A percentile compares a stretch with the other conserved stretches of the same genome.
These are phyloP conservation scores for Amniculicola lignicola DNA, from an alignment of 495 filamentous ascomycete genomes.

Conservation along the genomic window DNA sequence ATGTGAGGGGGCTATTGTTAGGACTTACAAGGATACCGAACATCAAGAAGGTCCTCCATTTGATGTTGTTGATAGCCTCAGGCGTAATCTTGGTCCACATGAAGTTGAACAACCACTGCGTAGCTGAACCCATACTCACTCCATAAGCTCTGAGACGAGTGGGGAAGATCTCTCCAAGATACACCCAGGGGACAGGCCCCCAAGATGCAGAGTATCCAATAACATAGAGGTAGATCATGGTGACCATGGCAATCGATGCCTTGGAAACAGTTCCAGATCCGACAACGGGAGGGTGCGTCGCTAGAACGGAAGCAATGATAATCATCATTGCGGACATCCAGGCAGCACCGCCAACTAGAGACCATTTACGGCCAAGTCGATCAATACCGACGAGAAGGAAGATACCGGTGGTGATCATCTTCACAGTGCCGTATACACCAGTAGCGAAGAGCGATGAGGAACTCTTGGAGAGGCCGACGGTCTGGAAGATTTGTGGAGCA, in stretches of 20 bases:
- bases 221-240: slow-evolving; percentile 29
- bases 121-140: slow-evolving; percentile 40
- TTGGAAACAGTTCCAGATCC: slow-evolving; percentile 3
- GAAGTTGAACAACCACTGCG: slow-evolving; percentile 59
- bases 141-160: slow-evolving; percentile 17
- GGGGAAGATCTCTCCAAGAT: slow-evolving; percentile 27
- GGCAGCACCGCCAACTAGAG: slow-evolving; percentile 2
- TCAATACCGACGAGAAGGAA: slow-evolving; percentile 17
- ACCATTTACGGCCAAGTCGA: slow-evolving; percentile 6
- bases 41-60: slow-evolving; percentile 55
- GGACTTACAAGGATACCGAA: slow-evolving; percentile 49
- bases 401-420: slow-evolving; percentile 18
- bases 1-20: neutral
- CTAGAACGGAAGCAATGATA: slow-evolving; percentile 17
- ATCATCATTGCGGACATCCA: slow-evolving; percentile 26
- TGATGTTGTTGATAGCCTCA: slow-evolving; percentile 50
- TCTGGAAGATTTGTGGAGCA: slow-evolving; percentile 23
- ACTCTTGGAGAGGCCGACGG: slow-evolving; percentile 26
- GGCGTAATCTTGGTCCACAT: slow-evolving; percentile 54
- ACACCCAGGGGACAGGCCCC: slow-evolving; percentile 30
- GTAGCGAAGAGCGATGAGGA: slow-evolving; percentile 25
- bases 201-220: slow-evolving; percentile 30
- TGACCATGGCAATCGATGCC: slow-evolving; percentile 24
- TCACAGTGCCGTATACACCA: slow-evolving; percentile 29
- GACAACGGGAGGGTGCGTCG: slow-evolving; percentile 11